Conservation (phyloP, 2,329 filamentous ascomycete genomes). For the Pseudocercospora crystallina region DNA sequence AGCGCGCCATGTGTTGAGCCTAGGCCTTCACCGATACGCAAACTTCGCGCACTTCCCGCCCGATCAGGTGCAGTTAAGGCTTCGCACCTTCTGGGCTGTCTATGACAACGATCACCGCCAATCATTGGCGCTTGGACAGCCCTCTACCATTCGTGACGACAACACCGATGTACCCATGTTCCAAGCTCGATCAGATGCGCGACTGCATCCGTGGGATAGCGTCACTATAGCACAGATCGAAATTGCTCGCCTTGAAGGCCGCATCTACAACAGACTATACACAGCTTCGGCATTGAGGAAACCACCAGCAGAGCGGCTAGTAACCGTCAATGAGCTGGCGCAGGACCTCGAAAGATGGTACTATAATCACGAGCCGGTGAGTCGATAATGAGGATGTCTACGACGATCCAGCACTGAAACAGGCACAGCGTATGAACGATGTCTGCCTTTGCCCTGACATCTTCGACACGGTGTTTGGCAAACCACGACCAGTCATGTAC, state of each 20-base stretch:
- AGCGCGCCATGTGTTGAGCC: conserved; percentile 9
- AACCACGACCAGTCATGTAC: conserved; percentile 6
- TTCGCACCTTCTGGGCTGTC: conserved; percentile 13
- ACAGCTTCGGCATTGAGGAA: conserved; percentile 11
- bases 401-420: too few species aligned
- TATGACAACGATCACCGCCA: conserved; percentile 11
- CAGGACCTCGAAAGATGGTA: conserved; percentile 6
- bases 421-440: background rate
- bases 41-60: conserved; percentile 1
- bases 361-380: background rate
- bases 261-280: conserved; percentile 15
- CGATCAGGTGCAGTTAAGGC: background rate
- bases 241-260: conserved; percentile 8
- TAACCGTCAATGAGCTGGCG: conserved; percentile 8
- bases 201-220: conserved; percentile 10
- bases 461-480: conserved; percentile 6
- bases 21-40: conserved; percentile 10
- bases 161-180: conserved; percentile 15
- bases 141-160: conserved; percentile 11
- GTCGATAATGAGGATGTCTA: too few species aligned
- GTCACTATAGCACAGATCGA: background rate
- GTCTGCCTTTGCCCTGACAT: conserved; percentile 10
- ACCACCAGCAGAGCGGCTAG: conserved; percentile 6
- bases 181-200: background rate
- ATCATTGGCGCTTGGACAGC: conserved; percentile 11